phyloP scores from a whole-genome alignment of 495 filamentous ascomycete genomes.

The Xylaria venustula region DNA sequence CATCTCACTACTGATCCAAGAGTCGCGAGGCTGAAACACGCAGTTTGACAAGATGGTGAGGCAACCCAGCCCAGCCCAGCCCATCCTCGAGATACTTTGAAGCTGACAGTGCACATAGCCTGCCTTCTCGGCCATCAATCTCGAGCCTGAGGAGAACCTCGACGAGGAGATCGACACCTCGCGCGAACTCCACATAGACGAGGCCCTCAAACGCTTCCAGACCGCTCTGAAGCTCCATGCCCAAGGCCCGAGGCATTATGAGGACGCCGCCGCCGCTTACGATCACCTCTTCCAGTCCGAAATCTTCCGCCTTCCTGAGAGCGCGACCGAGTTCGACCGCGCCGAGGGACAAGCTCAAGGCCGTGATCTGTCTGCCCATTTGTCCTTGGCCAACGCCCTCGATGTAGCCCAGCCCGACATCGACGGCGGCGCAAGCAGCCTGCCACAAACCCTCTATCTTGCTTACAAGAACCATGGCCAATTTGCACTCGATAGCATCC shows the following conservation, averaged over 20 bases:
- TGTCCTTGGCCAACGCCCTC: slow-evolving; percentile 36
- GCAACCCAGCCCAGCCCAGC: slow-evolving; percentile 22
- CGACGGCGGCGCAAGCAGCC: slow-evolving; percentile 73
- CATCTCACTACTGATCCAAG: neutral
- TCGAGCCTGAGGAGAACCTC: slow-evolving; percentile 85
- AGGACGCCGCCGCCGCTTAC: slow-evolving; percentile 80
- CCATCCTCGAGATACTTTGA: neutral
- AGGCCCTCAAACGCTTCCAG: slow-evolving; percentile 94
- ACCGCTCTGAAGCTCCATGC: slow-evolving; percentile 88
- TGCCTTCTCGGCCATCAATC: slow-evolving; percentile 79
- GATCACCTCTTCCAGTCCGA: slow-evolving; percentile 82
- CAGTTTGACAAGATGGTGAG: slow-evolving; percentile 23
- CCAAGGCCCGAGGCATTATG: slow-evolving; percentile 72
- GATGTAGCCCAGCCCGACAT: slow-evolving; percentile 44
- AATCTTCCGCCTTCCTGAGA: slow-evolving; percentile 88
- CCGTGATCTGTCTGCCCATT: slow-evolving; percentile 33
- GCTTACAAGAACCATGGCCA: slow-evolving; percentile 94
- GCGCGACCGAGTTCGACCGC: slow-evolving; percentile 71
- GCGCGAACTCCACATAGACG: slow-evolving; percentile 93
- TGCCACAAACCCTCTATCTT: slow-evolving; percentile 87
- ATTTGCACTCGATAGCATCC: slow-evolving; percentile 75
- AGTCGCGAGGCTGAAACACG: slow-evolving; percentile 4
- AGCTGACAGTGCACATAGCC: slow-evolving; percentile 35
- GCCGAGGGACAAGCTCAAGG: slow-evolving; percentile 59
- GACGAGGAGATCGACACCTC: slow-evolving; percentile 94